Percentiles rank a stretch among this genome's conserved stretches.
Evolutionary conservation across 441 rosid genomes (phyloP).

Genomic region (Lepidium campestre): DNA sequence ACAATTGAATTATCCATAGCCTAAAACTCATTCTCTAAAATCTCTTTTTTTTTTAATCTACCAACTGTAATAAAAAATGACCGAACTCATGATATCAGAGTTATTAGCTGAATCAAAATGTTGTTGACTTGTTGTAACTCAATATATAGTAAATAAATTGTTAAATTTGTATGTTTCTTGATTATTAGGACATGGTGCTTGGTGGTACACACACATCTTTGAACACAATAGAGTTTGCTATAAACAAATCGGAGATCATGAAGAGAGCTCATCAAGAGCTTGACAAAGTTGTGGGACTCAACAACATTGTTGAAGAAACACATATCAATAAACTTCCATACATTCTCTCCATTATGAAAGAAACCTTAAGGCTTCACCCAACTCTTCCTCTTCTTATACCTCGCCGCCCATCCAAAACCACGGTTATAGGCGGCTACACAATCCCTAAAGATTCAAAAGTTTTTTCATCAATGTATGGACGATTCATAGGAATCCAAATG

Average conservation of each 20-base stretch:
- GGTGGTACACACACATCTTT: constrained; percentile 36
- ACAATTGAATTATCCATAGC: too few relatives aligned
- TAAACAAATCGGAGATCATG: constrained; percentile 31
- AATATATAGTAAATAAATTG: too few relatives aligned
- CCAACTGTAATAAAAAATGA: too few relatives aligned
- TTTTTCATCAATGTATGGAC: constrained; percentile 41
- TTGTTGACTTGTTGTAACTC: too few relatives aligned
- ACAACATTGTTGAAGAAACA: constrained; percentile 33
- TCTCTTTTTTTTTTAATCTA: too few relatives aligned
- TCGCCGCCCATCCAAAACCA: constrained; percentile 29
- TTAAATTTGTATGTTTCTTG: too few relatives aligned
- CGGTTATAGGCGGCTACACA: constrained; percentile 28
- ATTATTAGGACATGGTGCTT: constrained; percentile 41
- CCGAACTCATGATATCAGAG: too few relatives aligned
- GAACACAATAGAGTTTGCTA: constrained; percentile 28
- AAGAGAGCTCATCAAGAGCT: constrained; percentile 35
- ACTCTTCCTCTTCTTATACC: constrained; percentile 34
- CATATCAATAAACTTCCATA: constrained; percentile 37
- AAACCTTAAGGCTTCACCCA: constrained; percentile 39
- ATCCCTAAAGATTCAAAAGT: constrained; percentile 31
- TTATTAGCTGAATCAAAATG: too few relatives aligned
- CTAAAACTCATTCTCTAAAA: too few relatives aligned
- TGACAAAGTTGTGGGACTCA: constrained; percentile 39
- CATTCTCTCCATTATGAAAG: constrained; percentile 36
- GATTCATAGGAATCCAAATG: constrained; percentile 35